Evolutionary conservation across 2,329 filamentous ascomycete genomes (phyloP).

Genomic region (Huntiella moniliformis): DNA sequence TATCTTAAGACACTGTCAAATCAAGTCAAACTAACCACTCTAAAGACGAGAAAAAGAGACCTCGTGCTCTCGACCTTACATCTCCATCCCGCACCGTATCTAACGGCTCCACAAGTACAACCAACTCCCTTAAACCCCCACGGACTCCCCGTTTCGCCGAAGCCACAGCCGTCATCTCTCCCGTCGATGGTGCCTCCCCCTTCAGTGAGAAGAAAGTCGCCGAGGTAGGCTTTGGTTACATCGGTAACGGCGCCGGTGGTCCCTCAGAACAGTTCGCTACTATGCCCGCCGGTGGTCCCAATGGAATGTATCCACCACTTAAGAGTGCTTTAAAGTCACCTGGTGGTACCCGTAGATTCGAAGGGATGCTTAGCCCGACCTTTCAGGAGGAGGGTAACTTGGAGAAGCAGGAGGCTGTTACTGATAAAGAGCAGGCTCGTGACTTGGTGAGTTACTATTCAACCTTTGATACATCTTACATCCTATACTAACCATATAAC

Average conservation of each 20-base stretch:
- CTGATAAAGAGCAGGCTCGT: constrained; percentile 71
- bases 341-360: constrained; percentile 53
- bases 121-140: constrained; percentile 43
- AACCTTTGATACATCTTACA: background rate
- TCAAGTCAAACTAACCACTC: constrained; percentile 14
- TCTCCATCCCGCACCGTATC: constrained; percentile 28
- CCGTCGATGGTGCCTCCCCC: constrained; percentile 41
- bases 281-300: background rate
- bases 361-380: constrained; percentile 73
- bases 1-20: background rate
- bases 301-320: constrained; percentile 41
- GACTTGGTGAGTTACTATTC: constrained; percentile 52
- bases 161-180: constrained; percentile 62
- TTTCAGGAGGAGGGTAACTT: constrained; percentile 75
- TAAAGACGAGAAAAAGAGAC: constrained; percentile 36
- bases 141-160: constrained; percentile 65
- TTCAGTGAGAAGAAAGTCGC: constrained; percentile 50
- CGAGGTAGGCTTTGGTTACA: constrained; percentile 86
- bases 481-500: constrained; percentile 19
- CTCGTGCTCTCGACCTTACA: constrained; percentile 34
- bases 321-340: constrained; percentile 84
- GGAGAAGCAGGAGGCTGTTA: constrained; percentile 64
- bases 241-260: constrained; percentile 41
- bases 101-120: constrained; percentile 30
- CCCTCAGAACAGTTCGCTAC: constrained; percentile 18